Evolutionary conservation across 1,284 basidiomycete genomes (phyloP).

Genomic region (Rhodotorula sp.): DNA sequence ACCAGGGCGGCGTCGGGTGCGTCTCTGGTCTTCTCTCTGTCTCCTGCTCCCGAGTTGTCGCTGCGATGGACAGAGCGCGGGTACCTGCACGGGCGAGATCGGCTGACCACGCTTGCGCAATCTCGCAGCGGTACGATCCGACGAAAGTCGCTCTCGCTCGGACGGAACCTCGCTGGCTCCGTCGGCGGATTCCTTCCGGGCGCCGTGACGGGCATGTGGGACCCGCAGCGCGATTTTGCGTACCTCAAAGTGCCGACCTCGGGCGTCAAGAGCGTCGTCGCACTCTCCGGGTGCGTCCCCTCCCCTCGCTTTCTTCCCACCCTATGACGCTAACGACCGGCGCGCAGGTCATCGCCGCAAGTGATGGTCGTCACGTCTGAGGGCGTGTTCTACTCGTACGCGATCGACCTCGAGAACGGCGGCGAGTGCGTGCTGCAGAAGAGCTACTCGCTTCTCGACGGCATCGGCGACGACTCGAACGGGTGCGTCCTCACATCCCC

Average conservation of each 20-base stretch:
- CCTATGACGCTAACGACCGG: neutral
- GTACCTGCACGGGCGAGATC: neutral
- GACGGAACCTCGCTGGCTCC: slow-evolving; percentile 74
- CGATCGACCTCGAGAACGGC: slow-evolving; percentile 92
- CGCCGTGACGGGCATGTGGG: slow-evolving; percentile 94
- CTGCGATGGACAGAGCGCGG: too few relatives aligned
- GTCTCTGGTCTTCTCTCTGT: neutral
- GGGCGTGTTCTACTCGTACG: slow-evolving; percentile 93
- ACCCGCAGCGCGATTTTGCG: slow-evolving; percentile 92
- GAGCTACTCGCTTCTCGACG: slow-evolving; percentile 63
- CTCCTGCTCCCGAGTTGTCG: neutral
- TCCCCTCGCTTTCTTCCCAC: neutral
- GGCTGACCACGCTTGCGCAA: neutral
- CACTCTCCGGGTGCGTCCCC: slow-evolving; percentile 71
- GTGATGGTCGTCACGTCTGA: slow-evolving; percentile 97
- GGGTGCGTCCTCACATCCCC: slow-evolving; percentile 9
- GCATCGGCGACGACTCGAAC: slow-evolving; percentile 23
- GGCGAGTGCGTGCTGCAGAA: slow-evolving; percentile 94
- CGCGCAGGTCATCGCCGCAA: slow-evolving; percentile 79
- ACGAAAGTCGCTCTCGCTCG: slow-evolving; percentile 72
- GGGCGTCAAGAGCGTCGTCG: slow-evolving; percentile 72
- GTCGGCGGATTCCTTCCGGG: slow-evolving; percentile 89
- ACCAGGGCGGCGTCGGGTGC: slow-evolving; percentile 34
- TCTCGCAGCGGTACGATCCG: slow-evolving; percentile 55
- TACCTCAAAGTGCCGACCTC: slow-evolving; percentile 82